phyloP scores from a whole-genome alignment of 2,329 filamentous ascomycete species.

The Phialophora tarda region DNA sequence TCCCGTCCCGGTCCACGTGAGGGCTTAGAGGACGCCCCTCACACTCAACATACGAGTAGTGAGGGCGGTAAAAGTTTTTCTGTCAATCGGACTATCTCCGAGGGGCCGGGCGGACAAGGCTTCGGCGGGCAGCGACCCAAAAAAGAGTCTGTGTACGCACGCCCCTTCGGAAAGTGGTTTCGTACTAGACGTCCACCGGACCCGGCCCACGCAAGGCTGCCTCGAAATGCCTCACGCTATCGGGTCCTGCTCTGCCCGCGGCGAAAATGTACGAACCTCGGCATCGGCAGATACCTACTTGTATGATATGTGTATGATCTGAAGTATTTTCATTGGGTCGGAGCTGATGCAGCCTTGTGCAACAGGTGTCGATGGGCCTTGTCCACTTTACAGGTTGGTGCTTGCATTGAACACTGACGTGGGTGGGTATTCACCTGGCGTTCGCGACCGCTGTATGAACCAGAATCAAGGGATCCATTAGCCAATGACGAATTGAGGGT shows the following conservation, averaged over 20 bases:
- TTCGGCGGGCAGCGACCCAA: background rate
- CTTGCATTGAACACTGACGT: background rate
- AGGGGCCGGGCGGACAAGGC: conserved; percentile 2
- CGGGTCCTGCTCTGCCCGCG: background rate
- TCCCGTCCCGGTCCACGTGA: background rate
- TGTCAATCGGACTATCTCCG: conserved; percentile 13
- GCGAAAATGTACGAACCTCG: conserved; percentile 2
- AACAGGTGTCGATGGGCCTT: background rate
- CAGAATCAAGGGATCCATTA: background rate
- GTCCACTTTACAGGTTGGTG: background rate
- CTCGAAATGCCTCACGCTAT: background rate
- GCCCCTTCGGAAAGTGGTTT: background rate
- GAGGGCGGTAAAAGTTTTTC: conserved; percentile 1
- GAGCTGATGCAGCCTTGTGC: background rate
- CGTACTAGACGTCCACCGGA: background rate
- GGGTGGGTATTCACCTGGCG: background rate
- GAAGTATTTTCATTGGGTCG: background rate
- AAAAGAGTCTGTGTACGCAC: background rate
- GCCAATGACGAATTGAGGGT: background rate
- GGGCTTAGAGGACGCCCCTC: background rate
- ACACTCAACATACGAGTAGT: background rate
- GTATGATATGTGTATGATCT: background rate
- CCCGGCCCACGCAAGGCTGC: conserved; percentile 13
- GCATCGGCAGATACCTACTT: background rate
- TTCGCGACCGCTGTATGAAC: background rate